Base-by-base conservation (phyloP, 192 early-diverging fungal genomes). In the Podila epigama region DNA sequence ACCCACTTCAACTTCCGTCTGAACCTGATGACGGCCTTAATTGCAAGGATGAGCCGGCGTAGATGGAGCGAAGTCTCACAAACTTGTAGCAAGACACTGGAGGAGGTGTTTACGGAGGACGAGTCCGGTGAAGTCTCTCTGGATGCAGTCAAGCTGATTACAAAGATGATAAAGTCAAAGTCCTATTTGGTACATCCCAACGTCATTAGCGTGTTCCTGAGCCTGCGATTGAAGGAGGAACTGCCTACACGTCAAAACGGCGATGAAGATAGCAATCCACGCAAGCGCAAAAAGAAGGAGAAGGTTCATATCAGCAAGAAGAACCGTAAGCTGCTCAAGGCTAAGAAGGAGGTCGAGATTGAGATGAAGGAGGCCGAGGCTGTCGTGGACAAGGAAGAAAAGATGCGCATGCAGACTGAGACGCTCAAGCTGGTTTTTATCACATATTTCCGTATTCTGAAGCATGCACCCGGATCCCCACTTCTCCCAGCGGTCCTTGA, bases 1-100 rank as follows among this genome's bases (percentile, higher is more conserved):
- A 90, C 97, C 18, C 96, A 98, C 78, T 99, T 99, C 83, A 99
- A 99, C 84, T 99, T 95, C 73, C 90, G 96, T 48, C 77, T 91
- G 44, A 95, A 99, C 67, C 72, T 99, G 34, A 87, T 99, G 84
- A 92, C 90, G 4, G 88, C 92, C 1, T 73, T 98, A 31, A 89
- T 98, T 8, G 82, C 86, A 18, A 89, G 91, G 51, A 93, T 96
- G 87, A 91, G 85, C 66, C 82, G 82, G 39, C 63, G 68, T 52
- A 50, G 36, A 20, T 81, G 58, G 53, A 79, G 40, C 41, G 63
- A 90, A 48, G 87, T 94, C 56, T 84, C 92, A 2, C 84, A 87
- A 50, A 83, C 92, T 7, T 93, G 92, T 53, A 89, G 90, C 58
- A 87, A 94, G 62, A 91, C 94, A 0, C 75, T 97, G 15, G 83